A percentile compares a stretch with the other conserved stretches of the same genome.
phyloP scores from a whole-genome alignment of 257 asterid genomes.

The Scutellaria galericulata region DNA sequence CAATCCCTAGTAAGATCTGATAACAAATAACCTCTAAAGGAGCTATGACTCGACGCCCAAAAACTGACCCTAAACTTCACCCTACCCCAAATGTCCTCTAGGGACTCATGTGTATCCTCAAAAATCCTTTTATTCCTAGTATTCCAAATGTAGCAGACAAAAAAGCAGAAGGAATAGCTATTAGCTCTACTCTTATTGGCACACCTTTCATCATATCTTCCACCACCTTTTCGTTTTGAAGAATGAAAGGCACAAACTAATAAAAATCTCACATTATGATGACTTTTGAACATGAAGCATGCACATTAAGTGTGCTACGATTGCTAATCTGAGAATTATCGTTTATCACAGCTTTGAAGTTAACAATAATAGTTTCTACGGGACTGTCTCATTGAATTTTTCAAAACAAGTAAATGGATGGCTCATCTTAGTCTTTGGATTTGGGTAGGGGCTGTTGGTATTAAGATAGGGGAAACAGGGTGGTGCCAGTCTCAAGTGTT shows the following conservation, averaged over 20 bases:
- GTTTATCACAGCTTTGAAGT: too few species aligned
- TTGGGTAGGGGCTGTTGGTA: not conserved
- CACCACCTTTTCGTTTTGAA: constrained; percentile 9
- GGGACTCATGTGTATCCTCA: too few species aligned
- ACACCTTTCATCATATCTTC: constrained; percentile 5
- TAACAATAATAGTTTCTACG: not conserved
- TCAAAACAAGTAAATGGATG: not conserved
- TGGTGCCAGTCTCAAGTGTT: not conserved
- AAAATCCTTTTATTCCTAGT: too few species aligned
- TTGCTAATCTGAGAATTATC: too few species aligned
- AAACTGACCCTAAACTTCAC: too few species aligned
- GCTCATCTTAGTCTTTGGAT: not conserved
- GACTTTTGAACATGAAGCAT: too few species aligned
- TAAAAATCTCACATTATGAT: too few species aligned
- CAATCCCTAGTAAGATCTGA: too few species aligned
- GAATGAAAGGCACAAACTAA: not conserved
- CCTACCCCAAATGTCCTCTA: too few species aligned
- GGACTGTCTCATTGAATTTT: not conserved
- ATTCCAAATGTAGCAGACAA: not conserved
- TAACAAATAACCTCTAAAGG: too few species aligned
- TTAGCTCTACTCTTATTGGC: not conserved
- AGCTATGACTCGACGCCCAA: too few species aligned
- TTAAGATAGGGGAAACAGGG: not conserved
- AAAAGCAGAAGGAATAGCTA: not conserved
- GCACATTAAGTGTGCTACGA: too few species aligned